These are phyloP conservation scores for Ophiocordyceps unilateralis DNA, from an alignment of 2,329 filamentous ascomycete genomes.

Conservation along the genomic window DNA sequence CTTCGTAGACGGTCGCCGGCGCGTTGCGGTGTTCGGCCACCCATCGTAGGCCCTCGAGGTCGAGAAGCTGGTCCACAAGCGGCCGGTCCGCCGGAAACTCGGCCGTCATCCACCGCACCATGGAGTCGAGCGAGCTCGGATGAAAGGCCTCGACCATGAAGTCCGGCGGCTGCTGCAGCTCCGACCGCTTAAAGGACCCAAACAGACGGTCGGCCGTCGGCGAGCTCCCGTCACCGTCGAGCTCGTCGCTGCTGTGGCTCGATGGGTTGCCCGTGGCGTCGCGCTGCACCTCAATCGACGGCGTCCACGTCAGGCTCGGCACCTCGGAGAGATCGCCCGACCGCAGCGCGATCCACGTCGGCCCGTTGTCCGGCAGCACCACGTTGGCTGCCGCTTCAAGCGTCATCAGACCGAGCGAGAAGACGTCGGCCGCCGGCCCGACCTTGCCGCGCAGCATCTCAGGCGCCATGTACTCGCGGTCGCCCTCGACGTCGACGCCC, in stretches of 20 bases:
- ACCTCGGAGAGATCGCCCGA: slow-evolving; percentile 81
- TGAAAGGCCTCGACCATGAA: slow-evolving; percentile 77
- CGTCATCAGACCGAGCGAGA: slow-evolving; percentile 85
- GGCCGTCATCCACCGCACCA: slow-evolving; percentile 79
- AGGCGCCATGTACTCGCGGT: slow-evolving; percentile 89
- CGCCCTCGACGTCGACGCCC: slow-evolving; percentile 77
- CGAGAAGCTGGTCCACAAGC: slow-evolving; percentile 54
- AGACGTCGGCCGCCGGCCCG: slow-evolving; percentile 85
- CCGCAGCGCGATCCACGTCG: slow-evolving; percentile 76
- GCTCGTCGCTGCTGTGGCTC: slow-evolving; percentile 17
- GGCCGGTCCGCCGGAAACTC: slow-evolving; percentile 60
- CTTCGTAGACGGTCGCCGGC: slow-evolving; percentile 89
- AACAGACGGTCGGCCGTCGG: slow-evolving; percentile 19
- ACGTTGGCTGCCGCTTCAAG: slow-evolving; percentile 92
- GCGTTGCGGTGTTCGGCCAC: slow-evolving; percentile 60
- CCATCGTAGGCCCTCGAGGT: slow-evolving; percentile 62
- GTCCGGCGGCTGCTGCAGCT: slow-evolving; percentile 47
- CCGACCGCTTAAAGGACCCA: slow-evolving; percentile 28
- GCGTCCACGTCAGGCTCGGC: slow-evolving; percentile 72
- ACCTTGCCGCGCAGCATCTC: slow-evolving; percentile 77
- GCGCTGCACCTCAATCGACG: slow-evolving; percentile 49
- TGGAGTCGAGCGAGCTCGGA: slow-evolving; percentile 58
- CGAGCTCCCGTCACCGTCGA: slow-evolving; percentile 14
- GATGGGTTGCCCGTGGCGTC: slow-evolving; percentile 44
- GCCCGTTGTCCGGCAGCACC: slow-evolving; percentile 80